Percentiles rank a stretch among this genome's conserved stretches.
Evolutionary conservation across 73 alveolate species (phyloP).

Genomic region (Paramecium caudatum): DNA sequence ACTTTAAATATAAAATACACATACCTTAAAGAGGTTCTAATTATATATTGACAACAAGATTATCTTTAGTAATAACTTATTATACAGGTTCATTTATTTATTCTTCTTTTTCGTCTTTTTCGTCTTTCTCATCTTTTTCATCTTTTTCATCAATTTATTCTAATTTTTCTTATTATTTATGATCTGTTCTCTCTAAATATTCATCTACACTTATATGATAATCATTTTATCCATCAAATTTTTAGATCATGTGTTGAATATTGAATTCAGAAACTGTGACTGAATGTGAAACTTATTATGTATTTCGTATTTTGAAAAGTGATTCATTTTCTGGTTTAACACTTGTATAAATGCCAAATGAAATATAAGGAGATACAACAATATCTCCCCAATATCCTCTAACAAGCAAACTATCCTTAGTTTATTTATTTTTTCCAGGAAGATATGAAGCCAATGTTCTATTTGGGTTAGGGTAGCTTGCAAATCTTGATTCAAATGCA

Average conservation of each 20-base stretch:
- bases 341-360: slow-evolving; percentile 92
- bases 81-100: no score
- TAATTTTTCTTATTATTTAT: not conserved
- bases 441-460: slow-evolving; percentile 95
- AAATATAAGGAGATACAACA: slow-evolving; percentile 93
- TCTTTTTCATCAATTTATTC: no score
- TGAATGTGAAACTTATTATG: slow-evolving; percentile 87
- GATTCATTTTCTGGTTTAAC: slow-evolving; percentile 90
- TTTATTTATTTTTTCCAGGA: slow-evolving; percentile 95
- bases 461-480: slow-evolving; percentile 93
- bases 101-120: no score
- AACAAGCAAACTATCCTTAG: slow-evolving; percentile 95
- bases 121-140: no score
- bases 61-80: no score
- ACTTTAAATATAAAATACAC: not conserved
- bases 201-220: slow-evolving; percentile 76
- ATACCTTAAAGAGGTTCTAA: not conserved
- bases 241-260: slow-evolving; percentile 85
- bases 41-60: no score
- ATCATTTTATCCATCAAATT: slow-evolving; percentile 88
- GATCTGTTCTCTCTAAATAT: slow-evolving; percentile 74
- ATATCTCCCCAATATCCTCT: slow-evolving; percentile 99
- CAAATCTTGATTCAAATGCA: slow-evolving; percentile 97
- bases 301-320: slow-evolving; percentile 91
- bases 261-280: slow-evolving; percentile 86